phyloP scores from a whole-genome alignment of 331 rosid genomes.

The Acacia pycnantha region DNA sequence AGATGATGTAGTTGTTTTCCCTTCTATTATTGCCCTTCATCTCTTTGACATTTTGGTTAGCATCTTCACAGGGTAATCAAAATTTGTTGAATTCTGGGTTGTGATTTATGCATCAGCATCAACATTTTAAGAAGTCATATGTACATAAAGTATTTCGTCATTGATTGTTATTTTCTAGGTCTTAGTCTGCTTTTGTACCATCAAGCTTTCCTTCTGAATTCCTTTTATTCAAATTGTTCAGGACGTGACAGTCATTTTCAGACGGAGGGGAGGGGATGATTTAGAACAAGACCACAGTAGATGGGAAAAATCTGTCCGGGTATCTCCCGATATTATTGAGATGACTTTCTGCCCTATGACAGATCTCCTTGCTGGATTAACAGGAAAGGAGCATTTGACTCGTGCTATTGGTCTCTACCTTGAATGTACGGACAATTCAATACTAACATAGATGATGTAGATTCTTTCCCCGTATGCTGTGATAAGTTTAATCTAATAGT shows the following conservation, averaged over 20 bases:
- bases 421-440: slow-evolving; percentile 53
- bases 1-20: not conserved
- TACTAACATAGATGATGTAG: not conserved
- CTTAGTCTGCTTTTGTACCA: not conserved
- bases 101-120: not conserved
- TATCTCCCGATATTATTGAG: slow-evolving; percentile 83
- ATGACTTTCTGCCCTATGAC: slow-evolving; percentile 79
- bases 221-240: slow-evolving; percentile 39
- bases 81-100: slow-evolving; percentile 1
- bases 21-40: not conserved
- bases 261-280: slow-evolving; percentile 96
- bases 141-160: not conserved
- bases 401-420: slow-evolving; percentile 86
- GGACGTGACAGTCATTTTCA: slow-evolving; percentile 91
- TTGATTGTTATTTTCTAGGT: slow-evolving; percentile 15
- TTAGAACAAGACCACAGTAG: slow-evolving; percentile 73
- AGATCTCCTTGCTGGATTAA: slow-evolving; percentile 70
- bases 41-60: not conserved
- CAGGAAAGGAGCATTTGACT: slow-evolving; percentile 68
- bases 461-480: slow-evolving; percentile 5
- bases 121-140: not conserved
- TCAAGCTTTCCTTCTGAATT: slow-evolving; percentile 22
- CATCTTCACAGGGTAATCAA: not conserved
- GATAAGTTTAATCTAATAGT: slow-evolving; percentile 12
- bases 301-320: slow-evolving; percentile 69